Evolutionary conservation across 306 rosid species (phyloP).

Genomic region (Casuarina cunninghamiana): DNA sequence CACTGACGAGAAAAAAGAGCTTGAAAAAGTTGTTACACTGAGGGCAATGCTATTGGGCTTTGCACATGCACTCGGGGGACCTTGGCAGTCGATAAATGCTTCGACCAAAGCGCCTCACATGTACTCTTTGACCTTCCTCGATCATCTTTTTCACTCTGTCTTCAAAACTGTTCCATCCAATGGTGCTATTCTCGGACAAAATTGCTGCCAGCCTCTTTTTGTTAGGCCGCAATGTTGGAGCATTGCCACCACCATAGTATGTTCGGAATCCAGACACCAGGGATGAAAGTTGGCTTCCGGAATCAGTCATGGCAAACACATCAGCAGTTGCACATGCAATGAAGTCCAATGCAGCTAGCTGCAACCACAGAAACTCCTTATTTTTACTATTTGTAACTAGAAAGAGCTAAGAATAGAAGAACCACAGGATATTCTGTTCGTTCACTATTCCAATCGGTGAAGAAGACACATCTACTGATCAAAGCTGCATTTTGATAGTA

Average conservation of each 20-base stretch:
- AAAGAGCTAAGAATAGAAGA: background rate
- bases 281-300: conserved; percentile 98
- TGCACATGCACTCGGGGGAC: conserved; percentile 84
- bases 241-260: conserved; percentile 66
- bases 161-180: conserved; percentile 69
- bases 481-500: background rate
- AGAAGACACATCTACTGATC: background rate
- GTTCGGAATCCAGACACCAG: conserved; percentile 87
- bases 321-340: conserved; percentile 89
- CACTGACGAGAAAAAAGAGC: background rate
- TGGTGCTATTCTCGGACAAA: conserved; percentile 59
- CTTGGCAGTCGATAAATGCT: conserved; percentile 88
- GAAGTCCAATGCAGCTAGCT: conserved; percentile 94
- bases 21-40: conserved; percentile 1
- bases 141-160: conserved; percentile 85
- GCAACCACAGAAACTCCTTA: conserved; percentile 34
- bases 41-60: conserved; percentile 29
- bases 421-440: background rate
- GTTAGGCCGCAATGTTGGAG: conserved; percentile 84
- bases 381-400: background rate
- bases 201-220: conserved; percentile 83
- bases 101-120: conserved; percentile 58
- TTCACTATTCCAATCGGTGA: background rate
- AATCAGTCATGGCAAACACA: conserved; percentile 95
- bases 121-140: conserved; percentile 68